Evolutionary conservation across 2,329 filamentous ascomycete genomes (phyloP).

Genomic region (Alternaria arborescens): DNA sequence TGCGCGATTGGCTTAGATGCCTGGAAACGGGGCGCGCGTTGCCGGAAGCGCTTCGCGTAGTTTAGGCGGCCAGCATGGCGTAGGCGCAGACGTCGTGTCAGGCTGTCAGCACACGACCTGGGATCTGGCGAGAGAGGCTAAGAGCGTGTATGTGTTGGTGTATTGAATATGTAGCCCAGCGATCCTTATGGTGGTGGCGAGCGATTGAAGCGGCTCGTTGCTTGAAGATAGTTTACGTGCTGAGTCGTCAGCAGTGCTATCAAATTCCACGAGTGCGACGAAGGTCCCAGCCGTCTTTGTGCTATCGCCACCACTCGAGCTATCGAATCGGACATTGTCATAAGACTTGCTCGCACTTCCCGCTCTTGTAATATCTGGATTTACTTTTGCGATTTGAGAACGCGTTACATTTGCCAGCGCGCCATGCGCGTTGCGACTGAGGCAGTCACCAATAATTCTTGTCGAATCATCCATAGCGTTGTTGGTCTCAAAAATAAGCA

Average conservation of each 20-base stretch:
- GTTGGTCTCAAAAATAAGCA: constrained; percentile 1
- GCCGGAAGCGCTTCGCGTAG: constrained; percentile 20
- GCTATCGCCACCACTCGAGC: not conserved
- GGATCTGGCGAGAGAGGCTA: constrained; percentile 5
- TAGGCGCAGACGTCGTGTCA: constrained; percentile 9
- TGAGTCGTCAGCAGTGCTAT: not conserved
- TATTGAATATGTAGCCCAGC: constrained; percentile 4
- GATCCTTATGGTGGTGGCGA: not conserved
- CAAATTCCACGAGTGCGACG: constrained; percentile 11
- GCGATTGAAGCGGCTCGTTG: not conserved
- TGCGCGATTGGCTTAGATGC: constrained; percentile 23
- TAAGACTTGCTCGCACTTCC: constrained; percentile 25
- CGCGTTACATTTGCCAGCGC: not conserved
- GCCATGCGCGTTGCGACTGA: not conserved
- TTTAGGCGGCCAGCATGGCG: constrained; percentile 22
- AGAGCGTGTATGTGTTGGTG: constrained; percentile 10
- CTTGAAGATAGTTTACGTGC: not conserved
- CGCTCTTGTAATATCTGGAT: constrained; percentile 9
- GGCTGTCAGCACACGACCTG: constrained; percentile 7
- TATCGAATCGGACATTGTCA: constrained; percentile 12
- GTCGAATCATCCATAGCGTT: not conserved
- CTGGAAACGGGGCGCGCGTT: constrained; percentile 21
- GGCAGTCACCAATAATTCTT: not conserved
- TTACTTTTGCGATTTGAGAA: constrained; percentile 2
- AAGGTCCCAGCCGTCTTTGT: constrained; percentile 7